phyloP scores from a whole-genome alignment of 2,329 filamentous ascomycete species.

The Fusarium dimerum region DNA sequence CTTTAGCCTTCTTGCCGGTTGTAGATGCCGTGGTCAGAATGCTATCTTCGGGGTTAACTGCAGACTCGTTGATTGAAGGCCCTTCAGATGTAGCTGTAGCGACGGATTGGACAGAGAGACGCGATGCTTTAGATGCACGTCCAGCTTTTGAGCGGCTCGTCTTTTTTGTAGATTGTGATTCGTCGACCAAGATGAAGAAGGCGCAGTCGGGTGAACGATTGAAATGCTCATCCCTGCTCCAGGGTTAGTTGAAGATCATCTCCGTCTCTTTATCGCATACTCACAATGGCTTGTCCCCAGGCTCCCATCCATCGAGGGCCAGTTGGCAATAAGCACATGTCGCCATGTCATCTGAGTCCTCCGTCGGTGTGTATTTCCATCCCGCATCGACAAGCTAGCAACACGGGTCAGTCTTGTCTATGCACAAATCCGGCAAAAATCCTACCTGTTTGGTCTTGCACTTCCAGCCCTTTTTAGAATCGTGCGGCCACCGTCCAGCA shows the following conservation, averaged over 20 bases:
- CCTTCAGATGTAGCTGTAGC: slow-evolving; percentile 52
- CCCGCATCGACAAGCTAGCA: slow-evolving; percentile 83
- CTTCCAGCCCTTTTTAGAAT: slow-evolving; percentile 83
- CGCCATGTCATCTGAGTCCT: slow-evolving; percentile 83
- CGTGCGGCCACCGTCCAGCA: slow-evolving; percentile 83
- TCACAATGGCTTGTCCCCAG: slow-evolving; percentile 83
- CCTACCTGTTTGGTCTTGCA: slow-evolving; percentile 84
- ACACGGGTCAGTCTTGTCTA: slow-evolving; percentile 5
- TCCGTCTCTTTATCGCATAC: slow-evolving; percentile 32
- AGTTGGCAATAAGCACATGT: slow-evolving; percentile 90
- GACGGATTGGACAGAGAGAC: slow-evolving; percentile 61
- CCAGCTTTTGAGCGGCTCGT: slow-evolving; percentile 54
- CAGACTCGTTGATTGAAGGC: slow-evolving; percentile 48
- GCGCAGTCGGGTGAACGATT: slow-evolving; percentile 75
- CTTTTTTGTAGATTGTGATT: slow-evolving; percentile 57
- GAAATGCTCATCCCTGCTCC: slow-evolving; percentile 76
- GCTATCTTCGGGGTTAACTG: slow-evolving; percentile 57
- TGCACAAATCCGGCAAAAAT: background rate
- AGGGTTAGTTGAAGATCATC: slow-evolving; percentile 24
- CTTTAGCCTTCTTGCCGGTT: slow-evolving; percentile 59
- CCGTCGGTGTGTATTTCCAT: slow-evolving; percentile 88
- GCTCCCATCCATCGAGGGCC: slow-evolving; percentile 92
- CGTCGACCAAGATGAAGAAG: slow-evolving; percentile 73
- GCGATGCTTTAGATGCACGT: slow-evolving; percentile 68
- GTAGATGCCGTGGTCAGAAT: slow-evolving; percentile 60